Evolutionary conservation across 345 rosid species (phyloP).

Genomic region (Salix viminalis): DNA sequence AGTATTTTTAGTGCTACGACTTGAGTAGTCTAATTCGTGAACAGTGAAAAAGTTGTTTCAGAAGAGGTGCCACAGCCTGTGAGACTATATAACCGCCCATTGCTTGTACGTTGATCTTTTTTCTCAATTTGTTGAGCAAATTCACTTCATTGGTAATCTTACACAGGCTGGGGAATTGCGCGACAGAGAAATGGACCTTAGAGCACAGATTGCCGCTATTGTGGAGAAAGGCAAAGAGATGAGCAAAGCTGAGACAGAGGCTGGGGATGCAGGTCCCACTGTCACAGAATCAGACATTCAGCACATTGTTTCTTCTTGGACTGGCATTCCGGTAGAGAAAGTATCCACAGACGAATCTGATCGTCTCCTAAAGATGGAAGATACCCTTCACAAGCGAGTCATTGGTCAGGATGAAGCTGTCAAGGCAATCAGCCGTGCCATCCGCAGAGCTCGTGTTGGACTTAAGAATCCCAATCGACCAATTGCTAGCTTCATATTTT

Average conservation of each 20-base stretch:
- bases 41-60: neutral
- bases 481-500: conserved; percentile 95
- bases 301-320: conserved; percentile 91
- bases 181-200: conserved; percentile 91
- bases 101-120: neutral
- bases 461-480: conserved; percentile 94
- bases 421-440: conserved; percentile 87
- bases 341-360: conserved; percentile 94
- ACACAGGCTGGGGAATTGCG: conserved; percentile 90
- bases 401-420: conserved; percentile 99
- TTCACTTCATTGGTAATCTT: conserved; percentile 1
- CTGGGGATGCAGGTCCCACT: conserved; percentile 75
- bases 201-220: conserved; percentile 78
- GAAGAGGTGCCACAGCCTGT: neutral
- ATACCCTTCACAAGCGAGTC: conserved; percentile 83
- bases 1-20: neutral
- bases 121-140: neutral
- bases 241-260: conserved; percentile 89
- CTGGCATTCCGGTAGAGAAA: conserved; percentile 98
- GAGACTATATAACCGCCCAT: neutral
- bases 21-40: neutral
- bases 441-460: conserved; percentile 97
- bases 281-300: conserved; percentile 89
- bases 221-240: conserved; percentile 88
- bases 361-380: conserved; percentile 92